Conservation (phyloP, 805 yeast genomes). For the Candida namnaoensis region DNA sequence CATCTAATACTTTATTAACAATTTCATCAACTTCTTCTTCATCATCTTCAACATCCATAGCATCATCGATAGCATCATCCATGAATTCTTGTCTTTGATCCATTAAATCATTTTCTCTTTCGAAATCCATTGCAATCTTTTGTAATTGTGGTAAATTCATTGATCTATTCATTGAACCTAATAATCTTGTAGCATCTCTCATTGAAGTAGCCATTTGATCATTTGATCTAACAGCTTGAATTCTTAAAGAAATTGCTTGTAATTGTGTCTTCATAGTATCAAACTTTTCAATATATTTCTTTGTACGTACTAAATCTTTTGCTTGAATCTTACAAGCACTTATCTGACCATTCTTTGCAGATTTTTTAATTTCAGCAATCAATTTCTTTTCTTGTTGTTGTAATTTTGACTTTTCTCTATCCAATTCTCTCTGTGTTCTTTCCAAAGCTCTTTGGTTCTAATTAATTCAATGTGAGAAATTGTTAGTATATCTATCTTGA, state of each 20-base stretch:
- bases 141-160: slow-evolving; percentile 89
- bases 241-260: slow-evolving; percentile 87
- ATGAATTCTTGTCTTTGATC: slow-evolving; percentile 98
- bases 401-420: slow-evolving; percentile 76
- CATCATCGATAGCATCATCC: slow-evolving; percentile 96
- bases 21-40: slow-evolving; percentile 89
- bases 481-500: neutral
- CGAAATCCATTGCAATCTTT: slow-evolving; percentile 90
- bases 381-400: slow-evolving; percentile 91
- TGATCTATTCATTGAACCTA: slow-evolving; percentile 79
- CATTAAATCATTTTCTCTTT: slow-evolving; percentile 90
- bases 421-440: slow-evolving; percentile 87
- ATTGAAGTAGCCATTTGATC: slow-evolving; percentile 93
- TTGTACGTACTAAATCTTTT: slow-evolving; percentile 85
- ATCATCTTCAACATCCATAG: slow-evolving; percentile 85
- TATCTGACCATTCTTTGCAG: slow-evolving; percentile 86
- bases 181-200: slow-evolving; percentile 84
- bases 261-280: slow-evolving; percentile 91
- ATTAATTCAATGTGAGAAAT: neutral
- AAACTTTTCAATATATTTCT: slow-evolving; percentile 75
- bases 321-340: slow-evolving; percentile 93
- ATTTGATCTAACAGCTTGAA: slow-evolving; percentile 85
- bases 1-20: slow-evolving; percentile 87
- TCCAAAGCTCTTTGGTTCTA: slow-evolving; percentile 91
- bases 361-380: slow-evolving; percentile 76